Percentiles rank a stretch among this genome's conserved stretches.
These are phyloP conservation scores for Raphanus hybrid DNA, from an alignment of 441 rosid genomes.

Conservation along the genomic window DNA sequence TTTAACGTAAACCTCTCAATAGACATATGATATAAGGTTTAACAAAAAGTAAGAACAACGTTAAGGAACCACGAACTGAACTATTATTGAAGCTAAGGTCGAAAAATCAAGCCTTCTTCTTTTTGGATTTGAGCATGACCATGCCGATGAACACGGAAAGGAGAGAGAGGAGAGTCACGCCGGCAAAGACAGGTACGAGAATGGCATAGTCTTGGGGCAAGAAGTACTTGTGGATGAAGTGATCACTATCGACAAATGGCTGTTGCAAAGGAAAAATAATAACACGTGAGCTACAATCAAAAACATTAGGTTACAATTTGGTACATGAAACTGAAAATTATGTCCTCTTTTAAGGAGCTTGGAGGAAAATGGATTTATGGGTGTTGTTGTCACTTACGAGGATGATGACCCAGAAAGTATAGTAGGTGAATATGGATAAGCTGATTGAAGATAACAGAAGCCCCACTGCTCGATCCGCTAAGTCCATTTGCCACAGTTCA, in stretches of 20 bases:
- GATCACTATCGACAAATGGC: conserved; percentile 91
- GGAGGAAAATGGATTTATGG: background rate
- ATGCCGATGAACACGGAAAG: conserved; percentile 73
- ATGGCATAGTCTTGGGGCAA: conserved; percentile 90
- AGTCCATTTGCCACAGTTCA: conserved; percentile 59
- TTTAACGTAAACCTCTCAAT: conserved; percentile 12
- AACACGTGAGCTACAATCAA: background rate
- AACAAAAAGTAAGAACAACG: conserved; percentile 13
- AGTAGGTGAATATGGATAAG: conserved; percentile 83
- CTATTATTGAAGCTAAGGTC: background rate
- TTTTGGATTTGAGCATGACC: conserved; percentile 89
- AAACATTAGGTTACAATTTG: background rate
- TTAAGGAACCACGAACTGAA: conserved; percentile 11
- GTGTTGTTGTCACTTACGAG: conserved; percentile 52
- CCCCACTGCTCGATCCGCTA: conserved; percentile 86
- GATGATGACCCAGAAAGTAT: conserved; percentile 92
- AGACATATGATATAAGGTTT: conserved; percentile 4
- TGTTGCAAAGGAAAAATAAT: conserved; percentile 52
- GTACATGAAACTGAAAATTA: background rate
- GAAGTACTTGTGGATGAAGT: conserved; percentile 89
- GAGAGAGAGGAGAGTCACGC: conserved; percentile 70
- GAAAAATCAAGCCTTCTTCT: conserved; percentile 59
- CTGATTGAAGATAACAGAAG: conserved; percentile 67
- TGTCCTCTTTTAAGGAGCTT: background rate
- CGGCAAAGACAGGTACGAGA: conserved; percentile 79